Conservation (phyloP, 371 early-diverging fungal species). For the Mortierella sp. region DNA sequence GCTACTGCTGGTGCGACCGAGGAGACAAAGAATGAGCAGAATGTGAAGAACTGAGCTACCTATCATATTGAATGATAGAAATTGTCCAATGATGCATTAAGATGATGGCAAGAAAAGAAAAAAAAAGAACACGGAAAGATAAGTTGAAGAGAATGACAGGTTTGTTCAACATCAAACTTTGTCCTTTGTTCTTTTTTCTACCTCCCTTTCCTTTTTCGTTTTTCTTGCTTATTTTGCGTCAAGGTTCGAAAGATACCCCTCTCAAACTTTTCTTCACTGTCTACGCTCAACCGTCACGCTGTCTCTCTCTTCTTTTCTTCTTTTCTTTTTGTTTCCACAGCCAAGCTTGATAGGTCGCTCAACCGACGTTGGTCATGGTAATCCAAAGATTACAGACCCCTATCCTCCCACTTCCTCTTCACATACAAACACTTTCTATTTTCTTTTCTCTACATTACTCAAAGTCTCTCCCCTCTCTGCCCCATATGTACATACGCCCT, state of each 20-base stretch:
- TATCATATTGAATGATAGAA: not conserved
- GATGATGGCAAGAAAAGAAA: not conserved
- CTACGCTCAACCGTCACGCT: not conserved
- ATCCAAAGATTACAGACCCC: not conserved
- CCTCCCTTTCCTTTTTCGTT: not conserved
- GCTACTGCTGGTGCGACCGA: not conserved
- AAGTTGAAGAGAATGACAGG: not conserved
- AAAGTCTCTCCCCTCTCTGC: not conserved
- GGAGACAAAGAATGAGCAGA: not conserved
- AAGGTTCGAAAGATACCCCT: not conserved
- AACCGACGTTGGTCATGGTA: not conserved
- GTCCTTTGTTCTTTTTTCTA: not conserved
- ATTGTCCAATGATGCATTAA: not conserved
- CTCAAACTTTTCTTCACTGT: not conserved
- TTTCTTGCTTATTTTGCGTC: slow-evolving; percentile 8
- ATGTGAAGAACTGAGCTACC: not conserved
- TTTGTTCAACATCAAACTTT: not conserved
- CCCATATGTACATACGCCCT: not conserved
- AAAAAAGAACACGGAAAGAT: not conserved
- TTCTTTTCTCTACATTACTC: too few relatives aligned
- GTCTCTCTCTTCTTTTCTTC: not conserved
- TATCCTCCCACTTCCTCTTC: not conserved
- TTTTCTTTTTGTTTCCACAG: not conserved
- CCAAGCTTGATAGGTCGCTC: slow-evolving; percentile 7
- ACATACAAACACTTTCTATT: not conserved